Conservation (phyloP, 2,329 filamentous ascomycete genomes). For the Colletotrichum euphorbiae region DNA sequence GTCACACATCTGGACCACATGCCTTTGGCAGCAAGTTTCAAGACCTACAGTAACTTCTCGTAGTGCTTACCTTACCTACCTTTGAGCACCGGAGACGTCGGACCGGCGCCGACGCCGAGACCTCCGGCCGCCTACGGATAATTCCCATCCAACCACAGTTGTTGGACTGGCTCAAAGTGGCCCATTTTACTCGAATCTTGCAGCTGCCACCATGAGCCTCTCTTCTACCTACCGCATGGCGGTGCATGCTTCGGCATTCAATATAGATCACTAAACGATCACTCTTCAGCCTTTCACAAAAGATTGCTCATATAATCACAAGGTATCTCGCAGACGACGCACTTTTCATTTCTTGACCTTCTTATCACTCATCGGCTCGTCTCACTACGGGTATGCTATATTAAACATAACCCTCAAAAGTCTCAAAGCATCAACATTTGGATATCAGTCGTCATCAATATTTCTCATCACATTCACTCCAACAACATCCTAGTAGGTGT, state of each 20-base stretch:
- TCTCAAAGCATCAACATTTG: background rate
- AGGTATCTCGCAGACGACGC: no score
- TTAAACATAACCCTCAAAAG: background rate
- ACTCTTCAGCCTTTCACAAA: background rate
- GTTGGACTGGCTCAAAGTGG: conserved; percentile 9
- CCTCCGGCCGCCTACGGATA: conserved; percentile 14
- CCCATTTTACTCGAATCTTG: conserved; percentile 19
- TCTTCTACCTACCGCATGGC: conserved; percentile 17
- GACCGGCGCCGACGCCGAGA: conserved; percentile 10
- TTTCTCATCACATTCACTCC: conserved; percentile 1
- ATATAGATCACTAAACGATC: background rate
- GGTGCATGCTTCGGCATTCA: conserved; percentile 25
- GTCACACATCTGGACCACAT: no score
- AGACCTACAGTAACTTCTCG: no score
- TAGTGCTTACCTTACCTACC: conserved; percentile 12
- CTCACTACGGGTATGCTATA: conserved; percentile 14
- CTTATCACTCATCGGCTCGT: conserved; percentile 19
- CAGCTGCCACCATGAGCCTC: conserved; percentile 18
- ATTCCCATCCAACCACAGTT: conserved; percentile 21
- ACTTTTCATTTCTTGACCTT: background rate
- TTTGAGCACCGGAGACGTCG: background rate
- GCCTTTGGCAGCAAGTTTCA: no score
- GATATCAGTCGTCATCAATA: conserved; percentile 11
- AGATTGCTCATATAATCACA: background rate
- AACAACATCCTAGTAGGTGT: conserved; percentile 46